These are phyloP conservation scores for Colletotrichum liaoningense DNA, from an alignment of 2,329 filamentous ascomycete species.

Conservation along the genomic window DNA sequence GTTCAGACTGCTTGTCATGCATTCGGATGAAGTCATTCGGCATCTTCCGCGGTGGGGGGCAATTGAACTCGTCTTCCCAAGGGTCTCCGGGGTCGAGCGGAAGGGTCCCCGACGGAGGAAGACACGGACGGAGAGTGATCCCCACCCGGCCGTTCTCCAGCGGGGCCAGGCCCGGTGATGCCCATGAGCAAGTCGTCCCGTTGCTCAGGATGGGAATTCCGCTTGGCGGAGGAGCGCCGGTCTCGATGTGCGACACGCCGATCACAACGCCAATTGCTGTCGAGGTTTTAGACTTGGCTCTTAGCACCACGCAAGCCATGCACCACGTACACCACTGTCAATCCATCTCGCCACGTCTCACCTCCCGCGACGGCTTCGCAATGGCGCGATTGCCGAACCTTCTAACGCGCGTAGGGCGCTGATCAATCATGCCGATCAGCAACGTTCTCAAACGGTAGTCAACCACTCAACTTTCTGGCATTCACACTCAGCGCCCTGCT, in stretches of 20 bases:
- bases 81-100: background rate
- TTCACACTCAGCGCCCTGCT: background rate
- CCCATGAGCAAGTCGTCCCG: background rate
- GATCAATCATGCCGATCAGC: slow-evolving; percentile 12
- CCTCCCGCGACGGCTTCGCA: background rate
- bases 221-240: slow-evolving; percentile 26
- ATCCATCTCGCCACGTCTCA: slow-evolving; percentile 1
- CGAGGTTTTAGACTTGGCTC: background rate
- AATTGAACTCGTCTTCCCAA: background rate
- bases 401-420: slow-evolving; percentile 11
- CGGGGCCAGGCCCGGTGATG: background rate
- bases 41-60: slow-evolving; percentile 7
- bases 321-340: background rate
- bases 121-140: background rate
- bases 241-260: background rate
- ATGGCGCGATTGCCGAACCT: slow-evolving; percentile 14
- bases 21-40: slow-evolving; percentile 27
- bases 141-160: slow-evolving; percentile 7
- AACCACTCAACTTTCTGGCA: background rate
- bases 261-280: slow-evolving; percentile 5
- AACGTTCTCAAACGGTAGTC: background rate
- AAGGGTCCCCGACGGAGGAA: background rate
- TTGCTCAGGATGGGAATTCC: background rate
- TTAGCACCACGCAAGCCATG: background rate
- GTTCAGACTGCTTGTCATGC: background rate